Base-by-base conservation (phyloP, 495 filamentous ascomycete genomes). In the Lasiosphaeria hispida region DNA sequence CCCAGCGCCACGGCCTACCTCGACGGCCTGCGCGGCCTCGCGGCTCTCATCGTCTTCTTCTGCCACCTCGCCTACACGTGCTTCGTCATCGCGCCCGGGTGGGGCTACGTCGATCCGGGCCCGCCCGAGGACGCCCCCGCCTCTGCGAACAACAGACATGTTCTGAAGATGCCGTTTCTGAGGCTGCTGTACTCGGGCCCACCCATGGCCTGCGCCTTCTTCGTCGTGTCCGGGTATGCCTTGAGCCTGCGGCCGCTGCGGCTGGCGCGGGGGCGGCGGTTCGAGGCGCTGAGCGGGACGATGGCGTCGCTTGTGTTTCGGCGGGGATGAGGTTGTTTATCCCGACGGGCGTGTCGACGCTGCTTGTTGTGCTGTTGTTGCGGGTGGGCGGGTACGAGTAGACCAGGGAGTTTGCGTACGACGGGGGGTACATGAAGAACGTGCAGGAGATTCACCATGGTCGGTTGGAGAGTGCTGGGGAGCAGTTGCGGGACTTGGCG, bases 131-230 rank as follows among this genome's bases (percentile, higher is more conserved):
- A 30, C 23, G 5, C 23, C 23, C 23, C 23, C 23, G 23, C 23
- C 23, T n/a, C n/a, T n/a, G 23, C 23, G 23, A 30, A 30, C 38
- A 68, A 75, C 58, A 69, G 69, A 52, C 68, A 75, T 48, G 53
- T 85, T 45, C 76, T 85, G 53, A 81, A 87, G 63, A 72, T 90
- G 3, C 88, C 87, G 9, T 79, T 91, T 59, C 17, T 90, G 8
- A 79, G 87, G 49, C 75, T 91, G 37, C 63, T 88, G 9, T 85
- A 85, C 64, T 84, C 82, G 18, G 87, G 85, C 15, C 83, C 84
- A 48, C 83, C 87, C 19, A 87, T 87, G 83, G 87, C 90, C 30
- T 81, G 81, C 67, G 81, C 89, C 50, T 91, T 91, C 75, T 90
- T 89, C 70, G 84, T 90, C 51, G 83, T 91, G 45, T 88, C 85